Conservation (phyloP, 352 stramenopile genomes). For the Pythium utonaiense region DNA sequence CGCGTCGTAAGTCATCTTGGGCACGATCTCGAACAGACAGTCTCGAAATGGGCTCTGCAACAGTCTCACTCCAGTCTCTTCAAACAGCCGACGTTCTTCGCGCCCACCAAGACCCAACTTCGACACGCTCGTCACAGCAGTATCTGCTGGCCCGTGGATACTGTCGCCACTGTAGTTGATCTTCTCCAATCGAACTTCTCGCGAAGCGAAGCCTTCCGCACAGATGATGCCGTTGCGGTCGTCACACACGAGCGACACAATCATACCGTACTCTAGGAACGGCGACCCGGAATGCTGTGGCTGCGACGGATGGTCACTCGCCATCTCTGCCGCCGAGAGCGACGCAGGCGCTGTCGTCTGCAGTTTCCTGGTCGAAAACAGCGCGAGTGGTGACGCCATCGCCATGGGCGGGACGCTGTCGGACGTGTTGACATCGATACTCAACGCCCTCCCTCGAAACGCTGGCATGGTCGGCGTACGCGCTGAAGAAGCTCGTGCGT, state of each 20-base stretch:
- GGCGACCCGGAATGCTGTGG: conserved; percentile 27
- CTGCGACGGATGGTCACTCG: conserved; percentile 24
- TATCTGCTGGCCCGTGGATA: not conserved
- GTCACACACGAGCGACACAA: conserved; percentile 58
- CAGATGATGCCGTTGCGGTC: conserved; percentile 49
- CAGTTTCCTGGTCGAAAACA: conserved; percentile 44
- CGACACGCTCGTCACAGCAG: not conserved
- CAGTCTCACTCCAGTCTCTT: conserved; percentile 32
- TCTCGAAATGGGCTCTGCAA: conserved; percentile 57
- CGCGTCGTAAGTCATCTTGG: conserved; percentile 73
- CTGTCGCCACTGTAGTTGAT: conserved; percentile 31
- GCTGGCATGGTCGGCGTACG: conserved; percentile 13
- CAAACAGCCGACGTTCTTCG: conserved; percentile 40
- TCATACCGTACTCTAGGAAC: conserved; percentile 72
- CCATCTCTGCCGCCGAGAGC: conserved; percentile 36
- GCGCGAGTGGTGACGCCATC: conserved; percentile 40
- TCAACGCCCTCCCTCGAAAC: conserved; percentile 27
- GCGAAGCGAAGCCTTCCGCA: conserved; percentile 51
- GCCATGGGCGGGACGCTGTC: conserved; percentile 23
- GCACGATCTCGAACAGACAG: conserved; percentile 69
- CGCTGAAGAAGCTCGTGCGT: conserved; percentile 6
- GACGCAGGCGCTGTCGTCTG: conserved; percentile 27
- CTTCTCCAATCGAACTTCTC: conserved; percentile 54
- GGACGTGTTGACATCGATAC: conserved; percentile 43
- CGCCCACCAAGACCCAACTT: conserved; percentile 46